A percentile compares a stretch with the other conserved stretches of the same genome.
Evolutionary conservation across 2,329 filamentous ascomycete genomes (phyloP).

Genomic region (Monosporascus sp.): DNA sequence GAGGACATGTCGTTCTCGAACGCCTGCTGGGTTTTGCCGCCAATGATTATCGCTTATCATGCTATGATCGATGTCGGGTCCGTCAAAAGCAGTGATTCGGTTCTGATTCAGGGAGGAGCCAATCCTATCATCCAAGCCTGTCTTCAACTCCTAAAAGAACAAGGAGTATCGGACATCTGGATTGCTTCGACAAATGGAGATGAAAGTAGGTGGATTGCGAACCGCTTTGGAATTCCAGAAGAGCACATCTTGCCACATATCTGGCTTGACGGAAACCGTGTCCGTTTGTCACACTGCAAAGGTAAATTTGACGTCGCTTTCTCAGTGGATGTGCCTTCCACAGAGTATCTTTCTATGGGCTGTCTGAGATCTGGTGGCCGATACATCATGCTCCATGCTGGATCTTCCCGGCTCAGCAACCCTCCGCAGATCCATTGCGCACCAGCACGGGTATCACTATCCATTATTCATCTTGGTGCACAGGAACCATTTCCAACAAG

Average conservation of each 20-base stretch:
- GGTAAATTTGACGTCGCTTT: conserved; percentile 1
- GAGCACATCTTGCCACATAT: conserved; percentile 3
- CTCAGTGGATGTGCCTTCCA: neutral
- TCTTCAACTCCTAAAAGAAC: neutral
- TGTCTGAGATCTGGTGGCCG: conserved; percentile 1
- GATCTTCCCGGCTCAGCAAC: neutral
- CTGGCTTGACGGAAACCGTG: conserved; percentile 2
- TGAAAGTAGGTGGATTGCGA: conserved; percentile 1
- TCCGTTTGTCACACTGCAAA: neutral
- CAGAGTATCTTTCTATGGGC: neutral
- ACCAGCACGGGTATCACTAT: neutral
- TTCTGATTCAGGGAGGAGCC: conserved; percentile 2
- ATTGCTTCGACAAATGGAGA: neutral
- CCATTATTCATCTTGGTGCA: neutral
- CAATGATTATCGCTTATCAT: neutral
- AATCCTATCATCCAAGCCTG: neutral
- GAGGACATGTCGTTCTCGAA: neutral
- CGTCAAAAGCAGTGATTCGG: neutral
- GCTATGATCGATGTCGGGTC: neutral
- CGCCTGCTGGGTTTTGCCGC: neutral
- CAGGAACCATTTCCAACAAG: neutral
- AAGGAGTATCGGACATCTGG: conserved; percentile 3
- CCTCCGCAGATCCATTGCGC: neutral
- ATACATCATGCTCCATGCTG: neutral
- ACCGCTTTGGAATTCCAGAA: neutral